Evolutionary conservation across 2,329 filamentous ascomycete species (phyloP).

Genomic region (Pestalotiopsis sp.): DNA sequence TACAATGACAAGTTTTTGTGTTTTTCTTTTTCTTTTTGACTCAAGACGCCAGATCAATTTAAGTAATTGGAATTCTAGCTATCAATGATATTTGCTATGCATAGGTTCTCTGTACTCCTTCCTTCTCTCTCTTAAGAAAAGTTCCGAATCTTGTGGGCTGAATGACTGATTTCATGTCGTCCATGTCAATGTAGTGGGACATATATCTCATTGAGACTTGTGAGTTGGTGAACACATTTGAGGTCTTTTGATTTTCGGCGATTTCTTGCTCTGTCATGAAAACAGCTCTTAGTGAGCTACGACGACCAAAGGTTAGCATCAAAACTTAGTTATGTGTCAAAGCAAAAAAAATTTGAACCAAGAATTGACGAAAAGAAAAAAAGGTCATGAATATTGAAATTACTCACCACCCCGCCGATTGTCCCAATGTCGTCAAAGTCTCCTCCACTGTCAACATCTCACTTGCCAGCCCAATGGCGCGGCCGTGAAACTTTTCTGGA

Average conservation of each 20-base stretch:
- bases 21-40: too few relatives aligned
- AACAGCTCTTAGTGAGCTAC: neutral
- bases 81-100: too few relatives aligned
- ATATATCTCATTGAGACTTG: neutral
- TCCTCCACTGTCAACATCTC: constrained; percentile 24
- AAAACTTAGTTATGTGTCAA: too few relatives aligned
- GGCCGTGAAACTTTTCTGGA: constrained; percentile 37
- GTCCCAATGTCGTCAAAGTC: neutral
- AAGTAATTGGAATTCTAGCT: too few relatives aligned
- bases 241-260: neutral
- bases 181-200: neutral
- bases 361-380: too few relatives aligned
- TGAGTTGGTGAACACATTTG: neutral
- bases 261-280: neutral
- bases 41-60: too few relatives aligned
- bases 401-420: neutral
- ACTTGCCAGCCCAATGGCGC: constrained; percentile 40
- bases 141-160: neutral
- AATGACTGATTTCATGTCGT: neutral
- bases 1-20: too few relatives aligned
- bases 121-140: neutral
- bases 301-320: too few relatives aligned
- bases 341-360: too few relatives aligned
- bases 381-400: too few relatives aligned
- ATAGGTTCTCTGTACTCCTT: too few relatives aligned